Base-by-base conservation (phyloP, 2,329 filamentous ascomycete species). In the Diplodia scrobiculata region DNA sequence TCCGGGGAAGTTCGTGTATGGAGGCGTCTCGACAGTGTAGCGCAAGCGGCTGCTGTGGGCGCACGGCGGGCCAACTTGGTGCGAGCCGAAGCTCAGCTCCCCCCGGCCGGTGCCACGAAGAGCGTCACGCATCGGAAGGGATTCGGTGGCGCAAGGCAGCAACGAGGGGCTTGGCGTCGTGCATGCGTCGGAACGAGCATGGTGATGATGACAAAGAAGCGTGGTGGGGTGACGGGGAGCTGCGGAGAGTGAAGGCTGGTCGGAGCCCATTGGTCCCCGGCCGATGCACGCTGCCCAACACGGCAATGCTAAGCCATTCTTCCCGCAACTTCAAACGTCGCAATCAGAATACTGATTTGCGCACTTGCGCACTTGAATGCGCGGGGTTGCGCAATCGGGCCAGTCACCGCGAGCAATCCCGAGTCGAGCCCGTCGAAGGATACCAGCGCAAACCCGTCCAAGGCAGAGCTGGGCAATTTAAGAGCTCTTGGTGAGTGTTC, bases 301-400 rank as follows among this genome's bases (percentile, higher is more conserved):
- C 1, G 3, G 54, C 21, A n/a, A 41, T 11, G 4, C 38, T 11
- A 3, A 2, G 13, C 38, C 38, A 10, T 11, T 7, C 29, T n/a
- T n/a, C 21, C 38, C 17, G 14, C 38, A 59, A 47, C 54, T 47
- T 59, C 54, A 25, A 47, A 47, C 54, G 54, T 59, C 13, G 54
- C 54, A 59, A 32, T 21, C 13, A 21, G 19, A 25, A 52, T 7
- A 50, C 29, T 25, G 6, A 21, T 14, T 27, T 27, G 27, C 50
- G 14, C 50, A 25, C 9, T 17, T 29, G 25, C 21, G 27, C 21
- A 19, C 21, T 52, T 27, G 21, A 29, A 27, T 29, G 11, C 21
- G 27, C 21, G 21, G 21, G 19, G 48, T 51, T 13, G 48, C 48
- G 21, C 21, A 17, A 17, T 17, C 21, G 29, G 7, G 50, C 19